A percentile compares a stretch with the other conserved stretches of the same genome.
Conservation (phyloP, 345 rosid species). For the Cardamine resedifolia region DNA sequence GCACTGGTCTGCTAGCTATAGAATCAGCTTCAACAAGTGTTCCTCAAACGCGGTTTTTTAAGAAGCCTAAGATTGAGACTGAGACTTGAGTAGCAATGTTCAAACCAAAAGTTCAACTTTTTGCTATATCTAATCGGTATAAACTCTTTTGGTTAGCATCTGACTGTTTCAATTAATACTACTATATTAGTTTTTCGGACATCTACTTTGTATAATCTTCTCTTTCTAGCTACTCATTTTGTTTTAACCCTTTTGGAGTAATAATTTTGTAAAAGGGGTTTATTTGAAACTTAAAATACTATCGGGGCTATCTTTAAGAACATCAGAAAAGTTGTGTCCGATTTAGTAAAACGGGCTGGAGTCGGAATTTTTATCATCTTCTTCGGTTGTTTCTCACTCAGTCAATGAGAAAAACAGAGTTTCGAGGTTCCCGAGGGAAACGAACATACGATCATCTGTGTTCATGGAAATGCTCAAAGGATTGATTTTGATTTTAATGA, state of each 20-base stretch:
- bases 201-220: background rate
- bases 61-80: background rate
- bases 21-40: background rate
- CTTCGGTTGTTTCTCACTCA: background rate
- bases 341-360: too few species aligned
- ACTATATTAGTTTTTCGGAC: too few species aligned
- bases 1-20: background rate
- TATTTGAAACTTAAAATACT: too few species aligned
- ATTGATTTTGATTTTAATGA: background rate
- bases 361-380: background rate
- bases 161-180: background rate
- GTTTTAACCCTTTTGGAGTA: background rate
- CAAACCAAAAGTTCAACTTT: background rate
- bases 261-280: background rate
- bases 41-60: background rate
- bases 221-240: background rate
- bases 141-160: background rate
- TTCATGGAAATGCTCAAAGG: background rate
- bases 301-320: too few species aligned
- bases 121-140: background rate
- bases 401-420: too few species aligned
- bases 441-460: background rate
- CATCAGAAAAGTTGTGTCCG: background rate
- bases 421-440: too few species aligned
- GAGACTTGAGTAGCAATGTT: background rate